Base-by-base conservation (phyloP, 2,329 filamentous ascomycete genomes). In the Penicillium sp. region DNA sequence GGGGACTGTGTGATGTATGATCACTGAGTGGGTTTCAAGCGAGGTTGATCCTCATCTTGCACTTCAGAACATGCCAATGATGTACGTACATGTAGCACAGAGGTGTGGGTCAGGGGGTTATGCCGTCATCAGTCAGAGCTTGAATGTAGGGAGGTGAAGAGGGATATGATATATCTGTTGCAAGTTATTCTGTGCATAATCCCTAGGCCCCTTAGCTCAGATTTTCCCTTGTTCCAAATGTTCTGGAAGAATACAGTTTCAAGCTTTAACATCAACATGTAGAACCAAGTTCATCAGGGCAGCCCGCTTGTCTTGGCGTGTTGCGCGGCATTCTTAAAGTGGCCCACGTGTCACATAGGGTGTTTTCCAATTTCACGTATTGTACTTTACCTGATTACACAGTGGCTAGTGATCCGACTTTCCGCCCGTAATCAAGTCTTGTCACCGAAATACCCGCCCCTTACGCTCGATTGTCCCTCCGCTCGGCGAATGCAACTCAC, bases 401-500 rank as follows among this genome's bases (percentile, higher is more conserved):
- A 13, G 5, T 21, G 9, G 24, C 14, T 8, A 11, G 7, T 14
- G 27, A 21, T 31, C 10, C 24, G 9, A 29, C 46, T 29, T 11
- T 21, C 27, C n/a, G 46, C 29, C 46, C 19, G 48, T 39, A 41
- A 50, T 39, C 9, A 1, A 10, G 58, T 64, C 43, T 46, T 35
- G 55, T 64, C 47, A 24, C 26, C n/a, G 35, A 35, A 41, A 52
- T 61, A 64, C 56, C 44, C 47, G 31, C 62, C 55, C 48, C 29
- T 33, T 27, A 35, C 52, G 55, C 51, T 44, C 35, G 44, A 39
- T 29, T 41, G 19, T 60, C 58, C 48, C 48, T 57, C 58, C 58
- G 49, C 56, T 48, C 48, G 37, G 35, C 57, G 29, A 44, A 62
- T 64, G 59, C 63, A 58, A 64, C 61, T 63, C n/a, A 53, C 51